Conservation (phyloP, 1,284 basidiomycete species). For the Ganoderma lucidum region DNA sequence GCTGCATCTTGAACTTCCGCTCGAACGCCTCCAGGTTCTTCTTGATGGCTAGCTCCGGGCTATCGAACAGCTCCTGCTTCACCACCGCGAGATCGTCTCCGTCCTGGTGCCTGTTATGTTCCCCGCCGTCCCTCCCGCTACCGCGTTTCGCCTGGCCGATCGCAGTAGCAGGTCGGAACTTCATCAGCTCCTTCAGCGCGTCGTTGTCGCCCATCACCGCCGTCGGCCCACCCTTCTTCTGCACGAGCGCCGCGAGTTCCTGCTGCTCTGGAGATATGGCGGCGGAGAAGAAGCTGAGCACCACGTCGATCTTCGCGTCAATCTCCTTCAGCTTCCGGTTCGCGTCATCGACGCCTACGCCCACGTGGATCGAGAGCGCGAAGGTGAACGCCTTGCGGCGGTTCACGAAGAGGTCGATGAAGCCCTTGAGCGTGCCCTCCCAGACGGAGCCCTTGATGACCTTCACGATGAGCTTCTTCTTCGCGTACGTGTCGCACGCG, state of each 20-base stretch:
- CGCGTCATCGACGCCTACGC: constrained; percentile 42
- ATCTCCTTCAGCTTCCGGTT: constrained; percentile 40
- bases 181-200: constrained; percentile 28
- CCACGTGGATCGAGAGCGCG: constrained; percentile 44
- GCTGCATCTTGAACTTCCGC: constrained; percentile 42
- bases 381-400: constrained; percentile 44
- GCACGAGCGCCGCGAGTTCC: constrained; percentile 27
- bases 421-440: constrained; percentile 28
- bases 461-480: constrained; percentile 44
- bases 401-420: constrained; percentile 40
- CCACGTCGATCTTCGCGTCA: constrained; percentile 18
- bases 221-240: constrained; percentile 31
- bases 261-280: constrained; percentile 15
- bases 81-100: constrained; percentile 9
- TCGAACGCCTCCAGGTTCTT: constrained; percentile 39
- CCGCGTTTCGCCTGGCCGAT: background rate
- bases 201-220: constrained; percentile 31
- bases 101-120: background rate
- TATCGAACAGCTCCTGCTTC: constrained; percentile 21
- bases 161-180: constrained; percentile 5
- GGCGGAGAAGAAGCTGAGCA: constrained; percentile 14
- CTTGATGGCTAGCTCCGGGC: constrained; percentile 28
- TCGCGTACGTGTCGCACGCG: constrained; percentile 42
- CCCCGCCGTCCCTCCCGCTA: background rate
- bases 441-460: constrained; percentile 39